Evolutionary conservation across 352 stramenopile species (phyloP), one percentile per base, ranked within the genome.

Genomic region (Globisporangium canariense): DNA sequence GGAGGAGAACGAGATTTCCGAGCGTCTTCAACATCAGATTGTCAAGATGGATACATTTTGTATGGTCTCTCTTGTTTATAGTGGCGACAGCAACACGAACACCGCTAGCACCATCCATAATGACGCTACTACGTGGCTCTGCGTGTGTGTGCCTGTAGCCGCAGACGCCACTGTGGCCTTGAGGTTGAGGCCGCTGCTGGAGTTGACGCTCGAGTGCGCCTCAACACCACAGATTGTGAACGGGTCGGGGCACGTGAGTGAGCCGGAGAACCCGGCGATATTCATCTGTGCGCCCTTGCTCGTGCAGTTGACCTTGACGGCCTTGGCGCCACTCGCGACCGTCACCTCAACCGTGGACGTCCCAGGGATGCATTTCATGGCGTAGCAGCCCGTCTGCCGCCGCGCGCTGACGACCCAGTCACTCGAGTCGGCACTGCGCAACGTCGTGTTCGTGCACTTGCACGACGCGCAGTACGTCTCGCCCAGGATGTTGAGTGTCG

Each of bases 341-440:
- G 59, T 75, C 36, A 91, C 58, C 55, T 84, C 69, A 2, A 94
- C 62, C 6, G 67, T 61, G 1, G 50, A 38, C 18, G 18, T 51
- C 18, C 76, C 76, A 5, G 56, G 52, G 28, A 76, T 60, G 64
- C 86, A 94, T n/a, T 70, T 70, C 79, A 90, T 90, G 14, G 71
- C 69, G 63, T 94, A 94, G 70, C 83, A 94, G 20, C 86, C 86
- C 2, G 81, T 93, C 60, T 90, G 73, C 3, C 86, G 81, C 3
- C 79, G 73, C 1, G 59, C 45, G 30, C 73, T 87, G 25, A 92
- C 79, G 36, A 77, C 58, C 85, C 84, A 93, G 38, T 69, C 73
- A 0, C 46, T 77, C 41, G 79, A 90, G 64, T 91, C 73, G 8
- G 60, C 66, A 68, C 78, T 90, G 28, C 83, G 79, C 9, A 94